Base-by-base conservation (phyloP, 108 stramenopile species). In the Schizochytrium sp. region DNA sequence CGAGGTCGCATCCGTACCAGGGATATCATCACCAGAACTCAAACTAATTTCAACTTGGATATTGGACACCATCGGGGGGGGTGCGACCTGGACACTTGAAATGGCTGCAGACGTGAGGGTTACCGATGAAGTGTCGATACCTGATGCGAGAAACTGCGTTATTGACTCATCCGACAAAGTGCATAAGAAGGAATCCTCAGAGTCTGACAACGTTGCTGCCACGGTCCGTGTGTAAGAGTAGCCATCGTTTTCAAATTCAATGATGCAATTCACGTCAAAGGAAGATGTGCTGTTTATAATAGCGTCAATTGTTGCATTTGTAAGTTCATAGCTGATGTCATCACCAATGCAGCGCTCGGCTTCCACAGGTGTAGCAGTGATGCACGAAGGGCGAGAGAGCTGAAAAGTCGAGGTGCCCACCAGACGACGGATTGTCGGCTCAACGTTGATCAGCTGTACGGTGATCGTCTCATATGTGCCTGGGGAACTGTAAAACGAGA, bases 381-480 rank as follows among this genome's bases (percentile, higher is more conserved):
- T 38, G 76, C 76, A 83, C 8, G 76, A 8, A 55, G 76, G 47
- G 8, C 76, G 76, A 56, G 45, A 47, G 15, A 83, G 47, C 28
- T 46, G 5, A 55, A 83, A 83, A 5, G 76, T 83, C 2, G 47
- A 10, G 28, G 28, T 13, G 17, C 76, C 76, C 15, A 83, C 10
- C 0, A 38, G 4, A 1, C 76, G 76, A 10, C 76, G 76, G 28
- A 47, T 47, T 10, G 8, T 28, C 2, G 50, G 50, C 47, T 83
- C 76, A 5, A 83, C 53, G 3, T 55, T 55, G 76, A 55, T 17
- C 15, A 83, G 47, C 2, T 83, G 47, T 12, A 83, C 76, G 53
- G 53, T 47, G 2, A 83, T 53, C 8, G 40, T 40, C 76, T 83
- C 76, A 10, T 55, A 47, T 10, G 49, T 53, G 64, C 42, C 44